Percentiles rank a stretch among this genome's conserved stretches.
Evolutionary conservation across 2,329 filamentous ascomycete species (phyloP).

Genomic region (Nigrospora oryzae): DNA sequence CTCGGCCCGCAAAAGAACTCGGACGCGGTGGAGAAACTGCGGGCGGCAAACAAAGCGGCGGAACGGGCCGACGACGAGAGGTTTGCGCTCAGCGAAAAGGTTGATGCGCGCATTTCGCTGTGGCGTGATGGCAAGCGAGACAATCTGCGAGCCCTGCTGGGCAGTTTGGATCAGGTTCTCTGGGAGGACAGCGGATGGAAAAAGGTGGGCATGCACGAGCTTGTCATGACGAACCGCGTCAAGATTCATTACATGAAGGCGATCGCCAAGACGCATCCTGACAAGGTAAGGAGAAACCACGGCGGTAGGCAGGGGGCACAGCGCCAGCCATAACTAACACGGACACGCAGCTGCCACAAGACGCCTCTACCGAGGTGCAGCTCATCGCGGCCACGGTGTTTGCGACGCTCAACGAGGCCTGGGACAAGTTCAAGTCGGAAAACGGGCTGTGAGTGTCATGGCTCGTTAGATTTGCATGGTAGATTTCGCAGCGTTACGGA

Average conservation of each 20-base stretch:
- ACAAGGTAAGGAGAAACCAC: conserved; percentile 63
- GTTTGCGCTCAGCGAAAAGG: conserved; percentile 76
- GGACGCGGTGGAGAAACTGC: conserved; percentile 73
- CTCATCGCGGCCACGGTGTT: conserved; percentile 61
- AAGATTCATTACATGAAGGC: conserved; percentile 99
- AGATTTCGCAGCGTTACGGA: neutral
- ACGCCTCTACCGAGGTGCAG: conserved; percentile 55
- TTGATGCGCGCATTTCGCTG: conserved; percentile 67
- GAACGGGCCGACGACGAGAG: conserved; percentile 88
- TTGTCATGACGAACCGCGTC: conserved; percentile 88
- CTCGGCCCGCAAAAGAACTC: conserved; percentile 44
- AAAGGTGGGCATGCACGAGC: conserved; percentile 87
- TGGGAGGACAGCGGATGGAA: conserved; percentile 95
- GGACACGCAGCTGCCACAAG: conserved; percentile 46
- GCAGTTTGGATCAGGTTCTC: conserved; percentile 78
- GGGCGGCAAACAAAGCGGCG: conserved; percentile 76
- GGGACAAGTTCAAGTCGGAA: conserved; percentile 65
- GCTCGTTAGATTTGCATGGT: neutral
- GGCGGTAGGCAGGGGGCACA: too few relatives aligned
- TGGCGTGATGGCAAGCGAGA: conserved; percentile 93
- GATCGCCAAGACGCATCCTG: conserved; percentile 95
- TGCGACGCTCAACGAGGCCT: conserved; percentile 61
- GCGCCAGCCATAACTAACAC: too few relatives aligned
- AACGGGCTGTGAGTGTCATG: conserved; percentile 45
- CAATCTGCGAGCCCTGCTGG: conserved; percentile 80